Evolutionary conservation across 306 rosid species (phyloP).

Genomic region (Sicyos edulis): DNA sequence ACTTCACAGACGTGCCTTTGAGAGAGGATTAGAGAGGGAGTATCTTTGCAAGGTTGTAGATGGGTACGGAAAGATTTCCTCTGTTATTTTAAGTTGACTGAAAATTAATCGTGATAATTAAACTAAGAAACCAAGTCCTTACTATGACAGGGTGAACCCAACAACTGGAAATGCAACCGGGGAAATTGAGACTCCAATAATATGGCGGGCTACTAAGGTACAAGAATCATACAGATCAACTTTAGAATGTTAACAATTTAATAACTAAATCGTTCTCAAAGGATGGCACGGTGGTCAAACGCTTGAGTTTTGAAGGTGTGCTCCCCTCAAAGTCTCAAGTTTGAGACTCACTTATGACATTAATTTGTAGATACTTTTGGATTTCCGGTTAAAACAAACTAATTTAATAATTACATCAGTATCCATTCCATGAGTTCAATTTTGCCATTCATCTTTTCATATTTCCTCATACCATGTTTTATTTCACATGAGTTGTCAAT

Average conservation of each 20-base stretch:
- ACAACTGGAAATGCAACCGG: constrained; percentile 84
- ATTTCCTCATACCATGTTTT: neutral
- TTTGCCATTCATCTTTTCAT: neutral
- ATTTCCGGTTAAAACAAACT: no score
- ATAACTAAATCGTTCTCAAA: no score
- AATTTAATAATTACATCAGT: neutral
- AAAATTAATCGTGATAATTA: neutral
- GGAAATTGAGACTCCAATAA: constrained; percentile 31
- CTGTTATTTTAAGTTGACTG: neutral
- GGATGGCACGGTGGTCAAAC: no score
- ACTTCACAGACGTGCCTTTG: constrained; percentile 65
- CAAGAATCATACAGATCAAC: neutral
- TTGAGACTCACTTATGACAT: no score
- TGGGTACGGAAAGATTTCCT: constrained; percentile 36
- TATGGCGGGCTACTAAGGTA: neutral
- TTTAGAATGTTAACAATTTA: neutral
- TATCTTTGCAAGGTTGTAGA: constrained; percentile 83
- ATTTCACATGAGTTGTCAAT: neutral
- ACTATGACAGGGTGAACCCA: constrained; percentile 60
- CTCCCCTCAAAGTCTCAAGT: no score
- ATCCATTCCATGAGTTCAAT: constrained; percentile 11
- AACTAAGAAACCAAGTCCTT: neutral
- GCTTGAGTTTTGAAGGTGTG: no score
- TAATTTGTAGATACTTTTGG: no score
- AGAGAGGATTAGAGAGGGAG: constrained; percentile 78